phyloP scores from a whole-genome alignment of 495 filamentous ascomycete genomes.

The Daldinia decipiens region DNA sequence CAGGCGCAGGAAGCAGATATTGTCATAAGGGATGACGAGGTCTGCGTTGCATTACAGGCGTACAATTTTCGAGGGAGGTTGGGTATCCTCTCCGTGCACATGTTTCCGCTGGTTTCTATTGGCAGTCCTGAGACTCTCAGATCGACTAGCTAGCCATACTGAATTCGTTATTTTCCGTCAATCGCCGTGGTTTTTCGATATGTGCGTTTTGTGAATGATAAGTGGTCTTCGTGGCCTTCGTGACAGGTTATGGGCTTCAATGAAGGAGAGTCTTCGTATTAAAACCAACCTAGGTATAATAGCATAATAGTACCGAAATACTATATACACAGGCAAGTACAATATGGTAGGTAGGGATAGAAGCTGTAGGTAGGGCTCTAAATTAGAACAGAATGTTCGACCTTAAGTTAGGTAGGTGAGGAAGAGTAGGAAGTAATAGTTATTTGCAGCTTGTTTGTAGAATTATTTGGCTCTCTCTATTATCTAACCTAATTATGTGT shows the following conservation, averaged over 20 bases:
- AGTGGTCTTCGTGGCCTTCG: not conserved
- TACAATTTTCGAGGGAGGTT: constrained; percentile 38
- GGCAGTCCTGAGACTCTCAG: constrained; percentile 26
- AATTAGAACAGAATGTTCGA: no score
- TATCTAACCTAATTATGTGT: no score
- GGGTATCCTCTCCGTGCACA: constrained; percentile 33
- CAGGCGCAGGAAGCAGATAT: constrained; percentile 51
- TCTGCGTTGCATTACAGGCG: constrained; percentile 58
- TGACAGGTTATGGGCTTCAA: not conserved
- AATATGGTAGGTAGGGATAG: no score
- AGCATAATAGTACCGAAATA: no score
- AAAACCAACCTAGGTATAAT: no score
- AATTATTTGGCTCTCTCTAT: no score
- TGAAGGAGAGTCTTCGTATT: not conserved
- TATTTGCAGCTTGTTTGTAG: no score
- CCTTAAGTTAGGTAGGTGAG: no score
- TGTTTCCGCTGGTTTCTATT: constrained; percentile 18
- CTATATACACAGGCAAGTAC: no score
- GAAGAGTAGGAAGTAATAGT: no score
- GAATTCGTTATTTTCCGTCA: constrained; percentile 3
- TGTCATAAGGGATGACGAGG: constrained; percentile 59
- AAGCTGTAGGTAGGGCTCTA: no score
- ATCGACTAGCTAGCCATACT: not conserved
- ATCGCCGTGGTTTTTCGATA: not conserved
- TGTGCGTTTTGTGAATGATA: not conserved